phyloP scores from a whole-genome alignment of 257 asterid genomes.

The Schizonepeta tenuifolia region DNA sequence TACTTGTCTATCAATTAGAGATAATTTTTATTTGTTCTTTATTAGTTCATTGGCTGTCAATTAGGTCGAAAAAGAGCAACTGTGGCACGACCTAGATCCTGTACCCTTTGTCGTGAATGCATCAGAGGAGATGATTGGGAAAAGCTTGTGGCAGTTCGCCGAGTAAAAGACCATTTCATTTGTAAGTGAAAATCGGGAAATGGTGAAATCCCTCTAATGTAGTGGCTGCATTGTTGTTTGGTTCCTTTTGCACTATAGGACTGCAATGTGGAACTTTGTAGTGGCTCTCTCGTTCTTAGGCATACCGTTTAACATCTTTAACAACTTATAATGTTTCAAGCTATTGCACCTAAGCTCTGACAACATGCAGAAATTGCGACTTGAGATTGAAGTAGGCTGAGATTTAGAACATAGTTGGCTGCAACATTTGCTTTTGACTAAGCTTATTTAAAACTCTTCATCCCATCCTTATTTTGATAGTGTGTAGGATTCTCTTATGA shows the following conservation, averaged over 20 bases:
- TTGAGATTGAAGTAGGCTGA: no score
- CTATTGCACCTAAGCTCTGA: not conserved
- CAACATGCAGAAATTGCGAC: slow-evolving; percentile 7
- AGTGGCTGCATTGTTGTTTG: not conserved
- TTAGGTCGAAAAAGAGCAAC: slow-evolving; percentile 70
- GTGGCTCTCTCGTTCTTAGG: slow-evolving; percentile 3
- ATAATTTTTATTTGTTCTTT: slow-evolving; percentile 9
- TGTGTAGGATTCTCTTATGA: not conserved
- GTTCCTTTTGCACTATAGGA: not conserved
- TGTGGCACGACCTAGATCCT: slow-evolving; percentile 79
- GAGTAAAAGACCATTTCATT: slow-evolving; percentile 91
- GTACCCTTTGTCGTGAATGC: slow-evolving; percentile 97
- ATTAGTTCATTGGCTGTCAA: slow-evolving; percentile 18
- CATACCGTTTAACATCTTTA: not conserved
- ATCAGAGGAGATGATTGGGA: slow-evolving; percentile 86
- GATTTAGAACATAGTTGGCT: no score
- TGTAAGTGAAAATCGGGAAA: slow-evolving; percentile 64
- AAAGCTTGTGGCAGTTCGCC: slow-evolving; percentile 62
- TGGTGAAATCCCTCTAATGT: slow-evolving; percentile 1
- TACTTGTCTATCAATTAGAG: not conserved
- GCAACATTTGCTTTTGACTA: no score
- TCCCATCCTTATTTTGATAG: no score
- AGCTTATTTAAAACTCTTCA: no score
- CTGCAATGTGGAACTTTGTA: not conserved
- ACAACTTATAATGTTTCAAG: slow-evolving; percentile 2